These are phyloP conservation scores for Pythium sp. DNA, from an alignment of 352 stramenopile species.

Conservation along the genomic window DNA sequence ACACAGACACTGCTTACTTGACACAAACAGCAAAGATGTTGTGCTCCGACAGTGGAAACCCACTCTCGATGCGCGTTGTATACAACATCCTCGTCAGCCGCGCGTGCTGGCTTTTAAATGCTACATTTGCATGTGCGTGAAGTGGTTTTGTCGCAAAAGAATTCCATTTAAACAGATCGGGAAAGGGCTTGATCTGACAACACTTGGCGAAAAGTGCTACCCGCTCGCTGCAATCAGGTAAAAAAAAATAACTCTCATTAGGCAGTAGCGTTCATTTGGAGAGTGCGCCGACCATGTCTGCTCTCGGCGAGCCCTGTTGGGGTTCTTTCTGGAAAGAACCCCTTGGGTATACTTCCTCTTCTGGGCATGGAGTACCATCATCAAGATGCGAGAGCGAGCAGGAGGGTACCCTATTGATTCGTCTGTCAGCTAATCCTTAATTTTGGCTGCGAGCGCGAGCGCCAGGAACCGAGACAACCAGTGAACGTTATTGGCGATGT, in stretches of 20 bases:
- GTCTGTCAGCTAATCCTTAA: no score
- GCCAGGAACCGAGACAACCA: not conserved
- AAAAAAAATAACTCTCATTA: not conserved
- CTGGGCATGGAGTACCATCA: no score
- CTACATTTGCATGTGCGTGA: not conserved
- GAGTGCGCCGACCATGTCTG: not conserved
- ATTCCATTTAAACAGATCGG: no score
- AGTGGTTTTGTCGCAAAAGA: not conserved
- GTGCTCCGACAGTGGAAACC: not conserved
- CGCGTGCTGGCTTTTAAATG: no score
- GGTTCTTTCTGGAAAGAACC: no score
- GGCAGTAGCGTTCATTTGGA: not conserved
- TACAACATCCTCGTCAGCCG: no score
- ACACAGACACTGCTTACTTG: not conserved
- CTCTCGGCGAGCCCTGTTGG: not conserved
- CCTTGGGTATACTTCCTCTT: not conserved
- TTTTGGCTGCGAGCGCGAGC: no score
- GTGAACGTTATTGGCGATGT: not conserved
- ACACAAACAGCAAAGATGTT: not conserved
- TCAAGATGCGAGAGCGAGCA: no score
- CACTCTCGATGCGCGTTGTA: not conserved
- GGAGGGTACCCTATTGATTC: no score
- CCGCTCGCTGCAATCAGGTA: not conserved
- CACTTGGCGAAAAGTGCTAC: not conserved
- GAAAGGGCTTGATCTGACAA: not conserved